Percentiles rank a stretch among this genome's conserved stretches.
These are phyloP conservation scores for Exutisphaerella laricina DNA, from an alignment of 2,329 filamentous ascomycete species.

Conservation along the genomic window DNA sequence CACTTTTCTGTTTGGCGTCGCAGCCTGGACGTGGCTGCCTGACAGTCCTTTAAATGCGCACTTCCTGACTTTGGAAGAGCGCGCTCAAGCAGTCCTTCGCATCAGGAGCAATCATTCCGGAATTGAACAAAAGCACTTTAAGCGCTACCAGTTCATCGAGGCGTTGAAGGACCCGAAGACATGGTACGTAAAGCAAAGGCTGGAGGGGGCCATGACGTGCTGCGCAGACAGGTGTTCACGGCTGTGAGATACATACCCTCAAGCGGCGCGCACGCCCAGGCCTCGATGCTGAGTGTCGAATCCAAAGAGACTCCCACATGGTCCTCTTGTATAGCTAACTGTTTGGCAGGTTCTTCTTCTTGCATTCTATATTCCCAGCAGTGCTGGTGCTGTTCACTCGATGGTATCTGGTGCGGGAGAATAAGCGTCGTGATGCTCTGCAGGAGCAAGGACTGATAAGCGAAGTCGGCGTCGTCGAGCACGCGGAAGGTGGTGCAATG, in stretches of 20 bases:
- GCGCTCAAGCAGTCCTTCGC: constrained; percentile 33
- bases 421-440: constrained; percentile 34
- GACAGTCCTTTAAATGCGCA: constrained; percentile 32
- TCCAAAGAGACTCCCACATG: too few species aligned
- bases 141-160: constrained; percentile 33
- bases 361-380: constrained; percentile 37
- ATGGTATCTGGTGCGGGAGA: constrained; percentile 38
- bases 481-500: constrained; percentile 11
- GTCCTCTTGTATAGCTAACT: too few species aligned
- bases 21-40: constrained; percentile 32
- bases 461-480: constrained; percentile 16
- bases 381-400: constrained; percentile 36
- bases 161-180: constrained; percentile 33
- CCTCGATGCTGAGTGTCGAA: too few species aligned
- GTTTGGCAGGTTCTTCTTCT: too few species aligned
- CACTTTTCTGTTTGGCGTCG: constrained; percentile 16
- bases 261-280: too few species aligned
- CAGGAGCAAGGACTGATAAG: constrained; percentile 11
- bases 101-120: constrained; percentile 37
- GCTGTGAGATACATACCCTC: too few species aligned
- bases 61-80: constrained; percentile 33
- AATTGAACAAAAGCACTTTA: constrained; percentile 36
- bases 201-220: too few species aligned
- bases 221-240: too few species aligned
- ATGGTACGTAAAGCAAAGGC: too few species aligned